These are phyloP conservation scores for Talaromyces stipitatus DNA, from an alignment of 495 filamentous ascomycete species.

Conservation along the genomic window DNA sequence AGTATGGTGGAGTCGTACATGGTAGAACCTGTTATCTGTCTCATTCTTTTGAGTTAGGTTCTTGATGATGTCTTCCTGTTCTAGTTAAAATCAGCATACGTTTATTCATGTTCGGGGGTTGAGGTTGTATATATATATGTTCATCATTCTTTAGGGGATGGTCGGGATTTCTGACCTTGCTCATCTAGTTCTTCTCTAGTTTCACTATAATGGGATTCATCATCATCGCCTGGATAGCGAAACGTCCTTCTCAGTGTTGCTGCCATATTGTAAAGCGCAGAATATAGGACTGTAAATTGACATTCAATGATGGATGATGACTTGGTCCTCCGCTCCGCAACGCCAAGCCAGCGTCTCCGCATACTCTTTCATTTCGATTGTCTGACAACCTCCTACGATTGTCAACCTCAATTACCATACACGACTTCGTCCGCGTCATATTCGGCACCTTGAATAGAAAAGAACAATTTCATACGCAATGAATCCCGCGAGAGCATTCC, in stretches of 20 bases:
- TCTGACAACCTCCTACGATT: background rate
- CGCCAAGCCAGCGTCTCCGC: slow-evolving; percentile 1
- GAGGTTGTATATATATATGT: slow-evolving; percentile 6
- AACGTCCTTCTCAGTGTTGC: slow-evolving; percentile 55
- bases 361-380: background rate
- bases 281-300: background rate
- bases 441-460: background rate
- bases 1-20: slow-evolving; percentile 21
- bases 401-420: background rate
- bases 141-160: background rate
- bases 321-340: background rate
- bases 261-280: slow-evolving; percentile 22
- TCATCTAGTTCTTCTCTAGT: slow-evolving; percentile 52
- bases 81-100: slow-evolving; percentile 25
- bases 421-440: background rate
- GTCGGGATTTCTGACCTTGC: slow-evolving; percentile 38
- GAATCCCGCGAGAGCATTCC: background rate
- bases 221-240: slow-evolving; percentile 50
- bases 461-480: background rate
- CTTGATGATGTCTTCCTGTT: slow-evolving; percentile 65
- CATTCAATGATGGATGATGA: background rate
- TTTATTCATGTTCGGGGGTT: no score
- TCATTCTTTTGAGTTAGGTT: slow-evolving; percentile 49
- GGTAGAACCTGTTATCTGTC: slow-evolving; percentile 51
- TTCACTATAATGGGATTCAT: slow-evolving; percentile 26